Evolutionary conservation across 2,329 filamentous ascomycete genomes (phyloP).

Genomic region (Epichloe sibirici): DNA sequence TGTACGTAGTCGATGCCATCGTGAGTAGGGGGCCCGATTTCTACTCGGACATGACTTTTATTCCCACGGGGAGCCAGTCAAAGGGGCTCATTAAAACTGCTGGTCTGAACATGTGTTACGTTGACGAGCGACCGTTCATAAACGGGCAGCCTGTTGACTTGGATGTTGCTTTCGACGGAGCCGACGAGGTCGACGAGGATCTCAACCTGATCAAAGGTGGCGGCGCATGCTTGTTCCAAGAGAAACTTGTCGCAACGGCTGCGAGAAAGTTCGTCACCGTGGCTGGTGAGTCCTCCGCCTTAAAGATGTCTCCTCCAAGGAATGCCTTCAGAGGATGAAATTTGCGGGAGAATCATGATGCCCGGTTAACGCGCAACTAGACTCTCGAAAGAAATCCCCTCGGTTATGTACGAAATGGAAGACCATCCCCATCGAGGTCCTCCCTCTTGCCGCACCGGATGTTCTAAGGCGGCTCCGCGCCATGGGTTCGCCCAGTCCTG

Average conservation of each 20-base stretch:
- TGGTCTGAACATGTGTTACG: slow-evolving; percentile 63
- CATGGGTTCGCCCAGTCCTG: slow-evolving; percentile 61
- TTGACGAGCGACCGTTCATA: slow-evolving; percentile 55
- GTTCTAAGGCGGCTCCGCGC: slow-evolving; percentile 61
- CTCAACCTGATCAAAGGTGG: slow-evolving; percentile 97
- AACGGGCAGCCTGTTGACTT: slow-evolving; percentile 38
- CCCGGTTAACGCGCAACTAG: slow-evolving; percentile 26
- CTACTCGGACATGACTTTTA: slow-evolving; percentile 61
- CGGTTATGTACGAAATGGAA: slow-evolving; percentile 70
- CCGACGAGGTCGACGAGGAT: slow-evolving; percentile 90
- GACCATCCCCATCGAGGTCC: slow-evolving; percentile 83
- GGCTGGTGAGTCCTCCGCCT: slow-evolving; percentile 45
- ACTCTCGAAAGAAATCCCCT: slow-evolving; percentile 79
- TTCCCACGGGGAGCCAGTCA: slow-evolving; percentile 86
- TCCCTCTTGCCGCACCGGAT: slow-evolving; percentile 67
- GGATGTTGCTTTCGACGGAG: slow-evolving; percentile 90
- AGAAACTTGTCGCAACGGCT: slow-evolving; percentile 83
- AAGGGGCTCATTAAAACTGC: slow-evolving; percentile 74
- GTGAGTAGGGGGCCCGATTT: slow-evolving; percentile 42
- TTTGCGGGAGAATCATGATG: slow-evolving; percentile 1
- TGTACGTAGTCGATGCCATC: slow-evolving; percentile 78
- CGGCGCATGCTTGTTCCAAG: slow-evolving; percentile 93
- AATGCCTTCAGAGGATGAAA: background rate
- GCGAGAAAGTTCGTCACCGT: slow-evolving; percentile 81
- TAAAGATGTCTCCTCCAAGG: no score